Evolutionary conservation across 2,329 filamentous ascomycete genomes (phyloP), one percentile per base, ranked within the genome.

Genomic region (Cadophora malorum): DNA sequence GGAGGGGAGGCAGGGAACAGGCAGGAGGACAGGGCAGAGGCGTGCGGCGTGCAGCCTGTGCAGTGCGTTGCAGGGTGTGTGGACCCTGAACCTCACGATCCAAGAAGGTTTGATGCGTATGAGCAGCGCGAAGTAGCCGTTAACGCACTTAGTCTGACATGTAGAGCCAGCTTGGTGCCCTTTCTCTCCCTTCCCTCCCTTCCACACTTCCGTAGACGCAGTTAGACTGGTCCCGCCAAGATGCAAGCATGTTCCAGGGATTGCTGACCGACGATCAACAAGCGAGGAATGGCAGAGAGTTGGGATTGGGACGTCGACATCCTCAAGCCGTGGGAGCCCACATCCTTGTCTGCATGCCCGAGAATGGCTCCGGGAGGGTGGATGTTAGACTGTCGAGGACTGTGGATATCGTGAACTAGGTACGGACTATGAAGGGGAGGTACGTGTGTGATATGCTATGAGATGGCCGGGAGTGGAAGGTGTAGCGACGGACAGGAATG

Each of bases 401-500:
- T 23, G 55, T 58, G 55, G 55, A 58, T 58, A 58, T 58, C 31
- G 8, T 38, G 33, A 21, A n/a, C 23, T 58, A 49, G 19, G 45
- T n/a, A 21, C 19, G 6, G 19, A 49, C 45, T 21, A 8, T 14
- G n/a, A 49, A 7, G 6, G 19, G 4, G 16, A 45, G 28, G 28
- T 28, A 28, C 28, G 28, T 28, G 28, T 45, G 35, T 38, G 41
- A 45, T 49, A 49, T 21, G 19, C 1, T 49, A 49, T 49, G 45
- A 25, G 12, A 33, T 21, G 28, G 28, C 56, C 35, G 3, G 21
- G 21, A 59, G 33, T 25, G 35, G 56, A 59, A 59, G 56, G 56
- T 59, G 56, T 59, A 59, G 56, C 56, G 56, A 59, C 56, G 21
- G 38, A 25, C 35, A 23, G 38, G 35, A 59, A 49, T 16, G 45